Base-by-base conservation (phyloP, 306 rosid genomes). In the Cicer pinnatifidum region DNA sequence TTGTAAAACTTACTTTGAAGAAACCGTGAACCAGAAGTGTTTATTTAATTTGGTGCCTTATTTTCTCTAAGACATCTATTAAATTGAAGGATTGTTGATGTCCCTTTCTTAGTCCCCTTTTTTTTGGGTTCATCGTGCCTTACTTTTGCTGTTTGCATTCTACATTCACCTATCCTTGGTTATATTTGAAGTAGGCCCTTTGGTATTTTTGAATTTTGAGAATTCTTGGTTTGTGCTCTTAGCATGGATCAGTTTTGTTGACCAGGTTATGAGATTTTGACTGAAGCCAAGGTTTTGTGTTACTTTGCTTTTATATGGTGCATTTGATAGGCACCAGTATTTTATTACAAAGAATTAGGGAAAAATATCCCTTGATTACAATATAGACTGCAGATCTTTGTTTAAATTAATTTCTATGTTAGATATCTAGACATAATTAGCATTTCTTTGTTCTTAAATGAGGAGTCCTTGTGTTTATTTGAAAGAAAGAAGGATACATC, bases 1-100 rank as follows among this genome's bases (percentile, higher is more conserved):
- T 78, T 46, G 50, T 11, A 19, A 35, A 60, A 59, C 35, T 60
- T 35, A 65, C 59, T 72, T 41, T 51, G 43, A 66, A 66, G 71
- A 54, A 17, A 48, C 61, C 48, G 43, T 41, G 59, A 17, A 11
- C 40, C 64, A 59, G 10, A 62, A 53, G 9, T 71, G 53, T 62
- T 72, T 40, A 39, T 48, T 40, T 40, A 45, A 13, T 48, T 51
- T 19, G 35, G 44, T 16, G 12, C 66, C 75, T 54, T 67, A 39
- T 38, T 81, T 64, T 23, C 13, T 19, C 67, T 23, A 5, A 45
- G 60, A 45, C 33, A 53, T 58, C 7, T 20, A 43, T 54, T 37
- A n/a, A 61, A 70, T 56, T 73, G 56, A 73, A 12, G n/a, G 11
- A 62, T 43, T 72, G 7, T 71, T 69, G 43, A 17, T 62, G 17